A percentile compares a stretch with the other conserved stretches of the same genome.
These are phyloP conservation scores for Fusarium mexicanum DNA, from an alignment of 2,329 filamentous ascomycete genomes.

Conservation along the genomic window DNA sequence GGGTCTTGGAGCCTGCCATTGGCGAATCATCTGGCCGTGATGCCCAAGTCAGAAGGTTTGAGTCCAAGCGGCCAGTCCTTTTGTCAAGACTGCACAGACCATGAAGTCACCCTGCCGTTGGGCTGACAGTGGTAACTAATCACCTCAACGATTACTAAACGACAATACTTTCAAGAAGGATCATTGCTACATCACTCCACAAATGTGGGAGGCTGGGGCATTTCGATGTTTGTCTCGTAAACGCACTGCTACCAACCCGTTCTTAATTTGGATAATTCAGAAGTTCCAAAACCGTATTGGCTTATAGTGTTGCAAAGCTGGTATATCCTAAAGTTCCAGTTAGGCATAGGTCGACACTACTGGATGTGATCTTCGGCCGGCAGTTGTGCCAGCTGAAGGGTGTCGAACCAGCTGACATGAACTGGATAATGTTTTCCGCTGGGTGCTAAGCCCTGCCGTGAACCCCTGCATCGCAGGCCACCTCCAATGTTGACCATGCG, in stretches of 20 bases:
- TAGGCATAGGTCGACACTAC: rapidly evolving
- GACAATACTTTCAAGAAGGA: neutral
- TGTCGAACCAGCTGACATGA: no score
- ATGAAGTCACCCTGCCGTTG: neutral
- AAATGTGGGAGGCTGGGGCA: neutral
- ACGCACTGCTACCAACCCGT: rapidly evolving
- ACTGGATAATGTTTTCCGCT: neutral
- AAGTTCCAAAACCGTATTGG: rapidly evolving
- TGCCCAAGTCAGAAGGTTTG: rapidly evolving
- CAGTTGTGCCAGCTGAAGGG: neutral
- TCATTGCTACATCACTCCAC: neutral
- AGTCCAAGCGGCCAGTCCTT: neutral
- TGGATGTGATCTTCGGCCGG: neutral
- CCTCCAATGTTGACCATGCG: rapidly evolving
- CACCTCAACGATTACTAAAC: neutral
- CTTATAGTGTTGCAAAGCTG: rapidly evolving
- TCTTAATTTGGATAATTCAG: rapidly evolving
- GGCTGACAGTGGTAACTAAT: neutral
- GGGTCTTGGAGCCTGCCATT: neutral
- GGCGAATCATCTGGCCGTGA: neutral
- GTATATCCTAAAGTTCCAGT: rapidly evolving
- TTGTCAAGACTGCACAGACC: neutral
- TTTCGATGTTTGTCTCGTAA: neutral
- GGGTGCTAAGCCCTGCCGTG: neutral
- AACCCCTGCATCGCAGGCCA: neutral